A percentile compares a stretch with the other conserved stretches of the same genome.
Evolutionary conservation across 1,139 yeast genomes (phyloP).

Genomic region (Geotrichum phurueaensis): DNA sequence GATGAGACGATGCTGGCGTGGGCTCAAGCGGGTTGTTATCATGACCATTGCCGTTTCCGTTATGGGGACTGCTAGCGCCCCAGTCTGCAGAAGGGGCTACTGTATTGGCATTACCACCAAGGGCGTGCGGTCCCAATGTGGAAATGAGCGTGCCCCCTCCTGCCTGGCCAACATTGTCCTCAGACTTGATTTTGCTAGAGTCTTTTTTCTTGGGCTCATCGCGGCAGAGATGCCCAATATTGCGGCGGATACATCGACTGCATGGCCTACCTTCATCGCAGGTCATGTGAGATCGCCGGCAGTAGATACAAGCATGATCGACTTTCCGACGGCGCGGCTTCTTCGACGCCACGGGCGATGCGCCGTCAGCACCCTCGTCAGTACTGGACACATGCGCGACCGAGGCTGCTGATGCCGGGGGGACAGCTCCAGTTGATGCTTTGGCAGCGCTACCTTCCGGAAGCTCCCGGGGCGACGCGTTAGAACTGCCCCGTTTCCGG

Average conservation of each 20-base stretch:
- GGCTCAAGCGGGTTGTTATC: conserved; percentile 5
- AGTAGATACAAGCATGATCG: conserved; percentile 74
- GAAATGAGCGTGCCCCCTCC: neutral
- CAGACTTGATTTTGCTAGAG: conserved; percentile 6
- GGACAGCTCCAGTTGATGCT: neutral
- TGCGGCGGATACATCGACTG: conserved; percentile 76
- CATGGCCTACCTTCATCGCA: conserved; percentile 82
- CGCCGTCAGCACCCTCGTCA: neutral
- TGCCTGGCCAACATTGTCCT: conserved; percentile 1
- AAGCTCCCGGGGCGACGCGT: neutral
- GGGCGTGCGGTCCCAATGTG: neutral
- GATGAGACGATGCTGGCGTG: conserved; percentile 16
- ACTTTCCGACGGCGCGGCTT: conserved; percentile 28
- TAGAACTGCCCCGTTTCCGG: neutral
- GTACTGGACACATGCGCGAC: neutral
- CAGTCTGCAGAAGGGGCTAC: neutral
- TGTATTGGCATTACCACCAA: neutral
- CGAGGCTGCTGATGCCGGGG: neutral
- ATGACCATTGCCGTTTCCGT: neutral
- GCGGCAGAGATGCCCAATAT: conserved; percentile 83
- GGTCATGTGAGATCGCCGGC: conserved; percentile 90
- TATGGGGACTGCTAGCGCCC: neutral
- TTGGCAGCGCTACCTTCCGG: neutral
- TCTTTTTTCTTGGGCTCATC: conserved; percentile 50
- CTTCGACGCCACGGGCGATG: conserved; percentile 5